Percentiles rank a stretch among this genome's conserved stretches.
These are phyloP conservation scores for Paecilomyces sp. DNA, from an alignment of 2,329 filamentous ascomycete genomes.

Conservation along the genomic window DNA sequence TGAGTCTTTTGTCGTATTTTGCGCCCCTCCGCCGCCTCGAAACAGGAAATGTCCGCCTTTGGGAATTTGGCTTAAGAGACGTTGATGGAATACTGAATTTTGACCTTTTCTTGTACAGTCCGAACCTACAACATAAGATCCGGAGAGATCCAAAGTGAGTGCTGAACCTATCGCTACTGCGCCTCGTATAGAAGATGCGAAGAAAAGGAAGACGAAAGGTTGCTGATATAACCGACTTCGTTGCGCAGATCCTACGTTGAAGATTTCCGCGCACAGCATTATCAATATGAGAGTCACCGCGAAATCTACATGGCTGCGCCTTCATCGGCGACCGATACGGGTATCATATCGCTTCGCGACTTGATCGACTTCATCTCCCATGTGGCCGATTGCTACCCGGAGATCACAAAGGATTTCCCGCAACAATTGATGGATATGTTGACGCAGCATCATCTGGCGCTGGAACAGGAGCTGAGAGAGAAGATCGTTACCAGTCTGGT, in stretches of 20 bases:
- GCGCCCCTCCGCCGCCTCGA: not conserved
- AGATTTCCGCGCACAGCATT: slow-evolving; percentile 81
- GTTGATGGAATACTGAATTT: slow-evolving; percentile 13
- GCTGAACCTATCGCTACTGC: not conserved
- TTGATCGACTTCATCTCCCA: slow-evolving; percentile 91
- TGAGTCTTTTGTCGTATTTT: slow-evolving; percentile 32
- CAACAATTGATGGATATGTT: slow-evolving; percentile 76
- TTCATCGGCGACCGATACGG: slow-evolving; percentile 66
- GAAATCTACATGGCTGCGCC: slow-evolving; percentile 88
- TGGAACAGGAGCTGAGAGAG: slow-evolving; percentile 80
- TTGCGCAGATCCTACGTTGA: slow-evolving; percentile 69
- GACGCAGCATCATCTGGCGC: slow-evolving; percentile 68
- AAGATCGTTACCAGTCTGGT: slow-evolving; percentile 91
- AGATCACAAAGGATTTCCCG: slow-evolving; percentile 69
- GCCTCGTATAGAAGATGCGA: too few relatives aligned
- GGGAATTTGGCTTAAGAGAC: slow-evolving; percentile 16
- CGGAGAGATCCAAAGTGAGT: slow-evolving; percentile 71
- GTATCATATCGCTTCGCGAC: slow-evolving; percentile 78
- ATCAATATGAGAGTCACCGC: slow-evolving; percentile 83
- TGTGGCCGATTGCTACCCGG: slow-evolving; percentile 86
- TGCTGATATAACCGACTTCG: slow-evolving; percentile 3
- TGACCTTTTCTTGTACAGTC: slow-evolving; percentile 38
- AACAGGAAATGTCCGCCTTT: not conserved
- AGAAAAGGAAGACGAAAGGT: not conserved
- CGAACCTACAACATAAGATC: slow-evolving; percentile 88